Conservation (phyloP, 352 stramenopile genomes). For the Globisporangium acanthophoron region DNA sequence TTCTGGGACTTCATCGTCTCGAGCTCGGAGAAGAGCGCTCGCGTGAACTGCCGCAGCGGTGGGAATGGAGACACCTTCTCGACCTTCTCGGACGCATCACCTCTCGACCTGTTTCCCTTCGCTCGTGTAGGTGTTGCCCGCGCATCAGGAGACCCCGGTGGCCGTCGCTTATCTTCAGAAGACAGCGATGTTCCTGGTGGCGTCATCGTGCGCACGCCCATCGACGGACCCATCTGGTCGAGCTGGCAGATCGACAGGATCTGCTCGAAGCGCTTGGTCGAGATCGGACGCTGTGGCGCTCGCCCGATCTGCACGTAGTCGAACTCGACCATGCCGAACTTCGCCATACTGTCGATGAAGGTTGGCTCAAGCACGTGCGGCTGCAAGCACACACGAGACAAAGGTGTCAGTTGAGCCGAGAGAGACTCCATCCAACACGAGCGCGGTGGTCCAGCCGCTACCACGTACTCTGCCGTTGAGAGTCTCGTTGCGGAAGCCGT, state of each 20-base stretch:
- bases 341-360: conserved; percentile 62
- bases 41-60: conserved; percentile 32
- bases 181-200: background rate
- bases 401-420: too few species aligned
- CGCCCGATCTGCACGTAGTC: conserved; percentile 66
- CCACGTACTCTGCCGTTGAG: conserved; percentile 36
- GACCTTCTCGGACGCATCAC: background rate
- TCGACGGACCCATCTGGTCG: conserved; percentile 33
- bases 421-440: too few species aligned
- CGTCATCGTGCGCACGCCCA: conserved; percentile 20
- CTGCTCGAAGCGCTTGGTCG: conserved; percentile 60
- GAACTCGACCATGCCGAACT: conserved; percentile 70
- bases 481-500: conserved; percentile 74
- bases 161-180: background rate
- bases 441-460: too few species aligned
- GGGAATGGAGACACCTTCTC: conserved; percentile 24
- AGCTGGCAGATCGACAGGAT: conserved; percentile 54
- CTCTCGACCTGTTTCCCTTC: background rate
- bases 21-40: conserved; percentile 40
- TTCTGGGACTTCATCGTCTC: conserved; percentile 60
- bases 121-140: background rate
- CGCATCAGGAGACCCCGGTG: background rate
- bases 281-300: conserved; percentile 31
- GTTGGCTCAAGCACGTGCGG: conserved; percentile 36
- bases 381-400: conserved; percentile 8